These are phyloP conservation scores for Saksenaea vasiformis DNA, from an alignment of 371 early-diverging fungal genomes.

Conservation along the genomic window DNA sequence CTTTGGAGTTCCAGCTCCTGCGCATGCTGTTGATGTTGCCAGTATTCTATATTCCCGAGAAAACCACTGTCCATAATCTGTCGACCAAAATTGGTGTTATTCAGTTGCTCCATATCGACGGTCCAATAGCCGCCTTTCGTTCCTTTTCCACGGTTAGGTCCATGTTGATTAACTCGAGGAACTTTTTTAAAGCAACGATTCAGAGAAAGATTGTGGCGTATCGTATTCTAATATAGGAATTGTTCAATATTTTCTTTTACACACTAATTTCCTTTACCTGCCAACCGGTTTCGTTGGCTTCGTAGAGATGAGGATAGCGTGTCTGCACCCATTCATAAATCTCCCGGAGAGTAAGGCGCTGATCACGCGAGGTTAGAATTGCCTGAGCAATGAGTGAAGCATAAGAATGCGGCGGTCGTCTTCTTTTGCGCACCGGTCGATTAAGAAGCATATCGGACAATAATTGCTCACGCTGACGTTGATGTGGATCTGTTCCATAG, in stretches of 20 bases:
- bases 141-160: conserved; percentile 27
- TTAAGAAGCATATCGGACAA: conserved; percentile 13
- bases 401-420: conserved; percentile 75
- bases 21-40: conserved; percentile 35
- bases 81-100: conserved; percentile 44
- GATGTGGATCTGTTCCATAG: background rate
- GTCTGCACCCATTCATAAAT: conserved; percentile 74
- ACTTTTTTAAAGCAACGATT: conserved; percentile 70
- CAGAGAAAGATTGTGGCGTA: conserved; percentile 78
- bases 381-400: conserved; percentile 75
- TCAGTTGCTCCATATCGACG: conserved; percentile 47
- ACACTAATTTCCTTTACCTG: conserved; percentile 35
- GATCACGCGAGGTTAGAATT: conserved; percentile 54
- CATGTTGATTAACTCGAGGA: conserved; percentile 56
- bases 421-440: conserved; percentile 38
- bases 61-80: conserved; percentile 42
- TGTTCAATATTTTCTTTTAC: background rate
- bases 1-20: conserved; percentile 26
- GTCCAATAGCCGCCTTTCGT: conserved; percentile 67
- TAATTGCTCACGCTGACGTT: conserved; percentile 1
- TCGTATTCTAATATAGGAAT: conserved; percentile 54
- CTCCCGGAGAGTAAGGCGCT: conserved; percentile 64
- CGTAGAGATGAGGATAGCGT: conserved; percentile 66
- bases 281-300: conserved; percentile 70
- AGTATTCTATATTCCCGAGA: conserved; percentile 38